Percentiles rank a stretch among this genome's conserved stretches.
phyloP scores from a whole-genome alignment of 2,329 filamentous ascomycete genomes.

The Sordariomycetes sp. region DNA sequence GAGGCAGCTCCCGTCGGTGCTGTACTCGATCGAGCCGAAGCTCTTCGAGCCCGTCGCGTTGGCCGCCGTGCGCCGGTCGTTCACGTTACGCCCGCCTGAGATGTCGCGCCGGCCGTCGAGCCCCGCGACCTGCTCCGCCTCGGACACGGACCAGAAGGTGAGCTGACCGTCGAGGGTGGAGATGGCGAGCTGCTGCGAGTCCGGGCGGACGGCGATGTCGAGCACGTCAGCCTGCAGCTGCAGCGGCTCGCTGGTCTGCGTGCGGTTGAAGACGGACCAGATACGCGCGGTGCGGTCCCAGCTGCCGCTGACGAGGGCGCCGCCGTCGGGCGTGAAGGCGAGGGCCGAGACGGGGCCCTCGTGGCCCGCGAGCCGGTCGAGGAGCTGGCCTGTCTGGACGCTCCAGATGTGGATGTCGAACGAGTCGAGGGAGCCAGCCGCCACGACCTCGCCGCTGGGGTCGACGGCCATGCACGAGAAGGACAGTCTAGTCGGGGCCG shows the following conservation, averaged over 20 bases:
- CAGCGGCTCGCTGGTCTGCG: constrained; percentile 88
- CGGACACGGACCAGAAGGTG: constrained; percentile 87
- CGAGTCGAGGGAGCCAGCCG: constrained; percentile 87
- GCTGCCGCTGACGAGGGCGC: constrained; percentile 76
- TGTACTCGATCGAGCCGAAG: constrained; percentile 82
- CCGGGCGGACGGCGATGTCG: constrained; percentile 75
- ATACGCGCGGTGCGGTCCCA: constrained; percentile 95
- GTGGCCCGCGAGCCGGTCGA: constrained; percentile 84
- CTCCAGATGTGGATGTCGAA: constrained; percentile 99
- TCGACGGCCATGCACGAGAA: constrained; percentile 96
- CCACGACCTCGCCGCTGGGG: constrained; percentile 90
- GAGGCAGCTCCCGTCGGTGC: constrained; percentile 82
- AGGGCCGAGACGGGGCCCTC: constrained; percentile 87
- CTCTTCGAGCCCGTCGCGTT: constrained; percentile 85
- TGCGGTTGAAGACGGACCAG: constrained; percentile 90
- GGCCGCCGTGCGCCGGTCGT: constrained; percentile 81
- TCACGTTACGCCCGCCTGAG: constrained; percentile 80
- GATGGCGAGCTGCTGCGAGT: constrained; percentile 82
- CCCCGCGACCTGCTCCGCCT: constrained; percentile 76
- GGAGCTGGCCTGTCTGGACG: constrained; percentile 89
- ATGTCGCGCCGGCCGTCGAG: constrained; percentile 87
- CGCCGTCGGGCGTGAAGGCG: constrained; percentile 79
- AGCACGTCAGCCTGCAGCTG: constrained; percentile 88
- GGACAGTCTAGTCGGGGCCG: constrained; percentile 78
- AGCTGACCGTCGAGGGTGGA: constrained; percentile 90